phyloP scores from a whole-genome alignment of 495 filamentous ascomycete species.

The Lophium mytilinum region DNA sequence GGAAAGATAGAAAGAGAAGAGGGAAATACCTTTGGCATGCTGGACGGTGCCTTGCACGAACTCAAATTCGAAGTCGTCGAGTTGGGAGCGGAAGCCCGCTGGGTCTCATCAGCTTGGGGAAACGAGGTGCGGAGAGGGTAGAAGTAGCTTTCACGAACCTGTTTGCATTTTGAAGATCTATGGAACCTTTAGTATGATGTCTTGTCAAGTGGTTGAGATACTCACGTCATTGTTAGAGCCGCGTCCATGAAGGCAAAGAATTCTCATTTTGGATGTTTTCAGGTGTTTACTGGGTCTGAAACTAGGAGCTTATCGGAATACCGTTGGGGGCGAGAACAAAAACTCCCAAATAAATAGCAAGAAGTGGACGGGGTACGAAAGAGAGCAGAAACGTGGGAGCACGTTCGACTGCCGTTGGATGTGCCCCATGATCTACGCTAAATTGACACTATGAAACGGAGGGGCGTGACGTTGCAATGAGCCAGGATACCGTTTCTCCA shows the following conservation, averaged over 20 bases:
- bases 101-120: slow-evolving; percentile 7
- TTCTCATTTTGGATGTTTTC: slow-evolving; percentile 4
- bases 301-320: too few species aligned
- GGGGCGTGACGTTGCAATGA: too few species aligned
- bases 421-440: too few species aligned
- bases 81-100: slow-evolving; percentile 10
- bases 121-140: neutral
- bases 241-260: slow-evolving; percentile 18
- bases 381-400: too few species aligned
- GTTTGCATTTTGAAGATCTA: neutral
- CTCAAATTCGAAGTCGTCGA: slow-evolving; percentile 20
- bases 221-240: slow-evolving; percentile 21
- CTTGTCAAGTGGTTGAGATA: neutral
- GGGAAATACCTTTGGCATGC: slow-evolving; percentile 16
- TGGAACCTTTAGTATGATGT: neutral
- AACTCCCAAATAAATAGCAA: too few species aligned
- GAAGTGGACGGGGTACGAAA: too few species aligned
- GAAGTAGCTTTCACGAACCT: neutral
- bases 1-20: neutral
- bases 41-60: slow-evolving; percentile 14
- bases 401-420: too few species aligned
- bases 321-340: too few species aligned
- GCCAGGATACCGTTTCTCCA: too few species aligned
- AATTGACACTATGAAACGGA: too few species aligned
- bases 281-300: too few species aligned